A percentile compares a stretch with the other conserved stretches of the same genome.
phyloP scores from a whole-genome alignment of 176 grass and related monocot species.

The Dendrocalamus sinicus region DNA sequence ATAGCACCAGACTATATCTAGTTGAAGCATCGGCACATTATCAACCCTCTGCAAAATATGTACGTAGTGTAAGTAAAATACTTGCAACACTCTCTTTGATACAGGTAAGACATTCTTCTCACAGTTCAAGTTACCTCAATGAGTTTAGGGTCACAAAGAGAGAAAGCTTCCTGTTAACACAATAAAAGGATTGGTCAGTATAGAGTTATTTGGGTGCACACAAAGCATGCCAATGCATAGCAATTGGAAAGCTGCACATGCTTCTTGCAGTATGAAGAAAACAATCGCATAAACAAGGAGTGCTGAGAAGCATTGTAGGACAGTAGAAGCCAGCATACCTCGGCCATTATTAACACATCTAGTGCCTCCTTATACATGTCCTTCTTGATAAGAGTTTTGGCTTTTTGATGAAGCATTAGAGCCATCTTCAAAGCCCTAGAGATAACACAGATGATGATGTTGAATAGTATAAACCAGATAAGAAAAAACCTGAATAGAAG shows the following conservation, averaged over 20 bases:
- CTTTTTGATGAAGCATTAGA: slow-evolving; percentile 91
- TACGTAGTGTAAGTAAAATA: slow-evolving; percentile 38
- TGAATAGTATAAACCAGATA: slow-evolving; percentile 17
- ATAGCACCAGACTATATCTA: slow-evolving; percentile 98
- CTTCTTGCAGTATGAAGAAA: slow-evolving; percentile 18
- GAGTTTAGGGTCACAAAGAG: slow-evolving; percentile 79
- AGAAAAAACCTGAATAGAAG: background rate
- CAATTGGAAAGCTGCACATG: background rate
- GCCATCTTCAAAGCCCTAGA: slow-evolving; percentile 85
- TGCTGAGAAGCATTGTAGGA: background rate
- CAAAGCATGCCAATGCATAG: background rate
- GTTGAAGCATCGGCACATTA: slow-evolving; percentile 93
- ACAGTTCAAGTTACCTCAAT: slow-evolving; percentile 73
- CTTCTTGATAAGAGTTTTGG: slow-evolving; percentile 74
- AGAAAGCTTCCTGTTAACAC: slow-evolving; percentile 81
- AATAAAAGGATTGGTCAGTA: slow-evolving; percentile 37
- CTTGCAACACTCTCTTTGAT: slow-evolving; percentile 24
- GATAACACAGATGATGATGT: slow-evolving; percentile 23
- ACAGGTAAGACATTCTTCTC: slow-evolving; percentile 31
- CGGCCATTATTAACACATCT: slow-evolving; percentile 82
- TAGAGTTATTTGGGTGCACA: slow-evolving; percentile 24
- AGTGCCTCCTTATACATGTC: slow-evolving; percentile 74
- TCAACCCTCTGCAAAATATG: slow-evolving; percentile 76
- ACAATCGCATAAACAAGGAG: slow-evolving; percentile 4
- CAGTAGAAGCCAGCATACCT: slow-evolving; percentile 58